A percentile compares a stretch with the other conserved stretches of the same genome.
Evolutionary conservation across 2,329 filamentous ascomycete genomes (phyloP).

Genomic region (Alternaria sp.): DNA sequence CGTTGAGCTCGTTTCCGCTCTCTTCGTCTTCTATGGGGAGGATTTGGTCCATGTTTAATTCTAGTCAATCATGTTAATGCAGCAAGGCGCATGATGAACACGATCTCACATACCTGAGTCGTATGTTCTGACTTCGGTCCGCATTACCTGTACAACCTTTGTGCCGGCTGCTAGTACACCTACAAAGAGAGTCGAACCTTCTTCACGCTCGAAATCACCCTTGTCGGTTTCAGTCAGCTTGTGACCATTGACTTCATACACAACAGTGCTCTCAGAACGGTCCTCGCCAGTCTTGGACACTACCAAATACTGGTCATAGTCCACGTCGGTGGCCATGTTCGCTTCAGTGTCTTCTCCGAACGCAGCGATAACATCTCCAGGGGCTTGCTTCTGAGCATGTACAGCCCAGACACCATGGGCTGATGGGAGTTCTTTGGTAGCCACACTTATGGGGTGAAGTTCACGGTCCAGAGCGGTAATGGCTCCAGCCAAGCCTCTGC

Average conservation of each 20-base stretch:
- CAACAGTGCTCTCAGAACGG: conserved; percentile 77
- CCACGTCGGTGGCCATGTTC: conserved; percentile 58
- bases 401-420: conserved; percentile 84
- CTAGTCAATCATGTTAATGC: conserved; percentile 53
- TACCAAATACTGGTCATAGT: conserved; percentile 83
- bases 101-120: conserved; percentile 74
- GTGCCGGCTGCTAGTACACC: conserved; percentile 81
- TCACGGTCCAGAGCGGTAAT: conserved; percentile 80
- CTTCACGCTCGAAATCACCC: conserved; percentile 90
- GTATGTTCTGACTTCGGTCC: conserved; percentile 87
- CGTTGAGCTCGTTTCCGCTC: conserved; percentile 79
- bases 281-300: conserved; percentile 73
- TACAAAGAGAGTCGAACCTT: conserved; percentile 85
- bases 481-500: conserved; percentile 71
- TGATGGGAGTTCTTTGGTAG: conserved; percentile 74
- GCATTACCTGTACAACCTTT: conserved; percentile 86
- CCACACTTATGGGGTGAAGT: conserved; percentile 76
- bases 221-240: conserved; percentile 78
- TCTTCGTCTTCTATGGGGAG: conserved; percentile 86
- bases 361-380: conserved; percentile 63
- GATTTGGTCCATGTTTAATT: conserved; percentile 88
- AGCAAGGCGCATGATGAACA: not conserved
- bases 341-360: conserved; percentile 55
- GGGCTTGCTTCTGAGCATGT: conserved; percentile 71
- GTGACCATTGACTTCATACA: conserved; percentile 77